phyloP scores from a whole-genome alignment of 1,284 basidiomycete genomes.

The Exobasidium cylindrosporum region DNA sequence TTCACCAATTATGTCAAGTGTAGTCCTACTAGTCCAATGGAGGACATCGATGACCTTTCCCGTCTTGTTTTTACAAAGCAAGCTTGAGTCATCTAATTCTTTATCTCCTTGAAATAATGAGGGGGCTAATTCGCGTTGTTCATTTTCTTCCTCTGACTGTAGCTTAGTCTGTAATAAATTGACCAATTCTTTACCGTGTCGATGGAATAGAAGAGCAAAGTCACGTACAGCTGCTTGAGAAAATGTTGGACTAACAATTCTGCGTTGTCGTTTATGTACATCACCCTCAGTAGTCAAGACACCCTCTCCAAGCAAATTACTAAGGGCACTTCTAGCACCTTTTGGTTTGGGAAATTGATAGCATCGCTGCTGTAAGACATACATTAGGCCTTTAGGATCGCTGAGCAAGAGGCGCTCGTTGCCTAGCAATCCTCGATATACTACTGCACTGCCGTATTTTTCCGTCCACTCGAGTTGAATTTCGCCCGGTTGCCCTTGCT shows the following conservation, averaged over 20 bases:
- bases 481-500: background rate
- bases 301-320: slow-evolving; percentile 13
- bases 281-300: slow-evolving; percentile 17
- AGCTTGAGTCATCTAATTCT: background rate
- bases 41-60: slow-evolving; percentile 14
- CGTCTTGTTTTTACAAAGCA: background rate
- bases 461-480: background rate
- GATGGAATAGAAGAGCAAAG: background rate
- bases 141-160: background rate
- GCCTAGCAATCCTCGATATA: background rate
- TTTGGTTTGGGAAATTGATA: background rate
- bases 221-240: background rate
- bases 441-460: background rate
- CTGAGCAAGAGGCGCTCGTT: background rate
- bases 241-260: slow-evolving; percentile 12
- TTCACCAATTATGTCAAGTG: slow-evolving; percentile 26
- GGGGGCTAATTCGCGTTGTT: background rate
- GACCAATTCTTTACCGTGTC: background rate
- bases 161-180: background rate
- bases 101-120: too few relatives aligned
- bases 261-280: slow-evolving; percentile 21
- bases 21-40: slow-evolving; percentile 18
- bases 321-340: background rate
- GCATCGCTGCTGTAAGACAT: background rate
- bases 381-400: background rate